Percentiles rank a stretch among this genome's conserved stretches.
Evolutionary conservation across 2,329 filamentous ascomycete species (phyloP).

Genomic region (Cladosporium sp.): DNA sequence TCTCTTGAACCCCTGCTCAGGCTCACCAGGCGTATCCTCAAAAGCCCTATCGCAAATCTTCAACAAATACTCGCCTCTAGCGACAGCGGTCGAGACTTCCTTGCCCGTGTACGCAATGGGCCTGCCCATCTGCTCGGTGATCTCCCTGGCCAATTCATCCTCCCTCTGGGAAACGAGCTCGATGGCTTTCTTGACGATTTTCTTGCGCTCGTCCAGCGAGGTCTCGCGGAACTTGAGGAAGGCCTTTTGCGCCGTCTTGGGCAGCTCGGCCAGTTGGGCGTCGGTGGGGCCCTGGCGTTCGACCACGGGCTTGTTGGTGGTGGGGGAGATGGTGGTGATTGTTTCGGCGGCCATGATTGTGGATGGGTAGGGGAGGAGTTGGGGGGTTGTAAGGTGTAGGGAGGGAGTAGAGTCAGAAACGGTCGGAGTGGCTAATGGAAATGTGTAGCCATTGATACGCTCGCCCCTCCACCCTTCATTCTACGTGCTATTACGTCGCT

Average conservation of each 20-base stretch:
- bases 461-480: too few relatives aligned
- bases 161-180: constrained; percentile 64
- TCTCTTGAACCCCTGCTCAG: constrained; percentile 81
- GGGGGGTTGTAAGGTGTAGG: too few relatives aligned
- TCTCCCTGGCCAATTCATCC: constrained; percentile 75
- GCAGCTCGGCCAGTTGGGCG: constrained; percentile 66
- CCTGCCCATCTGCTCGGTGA: constrained; percentile 92
- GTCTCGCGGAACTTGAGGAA: constrained; percentile 76
- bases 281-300: constrained; percentile 70
- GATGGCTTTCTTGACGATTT: constrained; percentile 75
- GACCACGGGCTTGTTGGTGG: constrained; percentile 77
- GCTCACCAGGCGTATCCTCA: constrained; percentile 73
- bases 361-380: neutral
- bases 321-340: constrained; percentile 79
- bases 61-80: constrained; percentile 78
- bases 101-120: constrained; percentile 82
- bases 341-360: constrained; percentile 50
- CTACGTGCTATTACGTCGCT: too few relatives aligned
- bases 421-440: too few relatives aligned
- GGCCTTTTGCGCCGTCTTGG: constrained; percentile 65
- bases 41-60: constrained; percentile 76
- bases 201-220: constrained; percentile 67
- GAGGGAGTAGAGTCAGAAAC: too few relatives aligned
- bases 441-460: too few relatives aligned
- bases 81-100: constrained; percentile 80